Conservation (phyloP, 768 basidiomycete species). For the Daedalea quercina region DNA sequence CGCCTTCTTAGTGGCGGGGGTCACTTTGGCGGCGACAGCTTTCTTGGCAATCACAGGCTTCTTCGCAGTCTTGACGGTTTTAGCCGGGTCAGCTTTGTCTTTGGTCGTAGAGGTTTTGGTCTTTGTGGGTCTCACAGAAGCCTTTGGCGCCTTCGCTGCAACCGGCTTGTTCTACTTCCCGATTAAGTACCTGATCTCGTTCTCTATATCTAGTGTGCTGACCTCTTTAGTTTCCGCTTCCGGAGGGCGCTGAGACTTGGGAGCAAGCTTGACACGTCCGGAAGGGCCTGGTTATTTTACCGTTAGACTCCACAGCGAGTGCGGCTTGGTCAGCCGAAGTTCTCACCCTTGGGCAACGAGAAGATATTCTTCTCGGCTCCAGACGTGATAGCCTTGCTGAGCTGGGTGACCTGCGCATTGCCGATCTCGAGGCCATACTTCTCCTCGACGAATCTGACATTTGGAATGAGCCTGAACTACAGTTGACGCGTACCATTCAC, state of each 20-base stretch:
- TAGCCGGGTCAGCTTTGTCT: constrained; percentile 7
- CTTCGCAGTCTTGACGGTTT: constrained; percentile 16
- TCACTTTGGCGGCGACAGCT: constrained; percentile 8
- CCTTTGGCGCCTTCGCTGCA: constrained; percentile 26
- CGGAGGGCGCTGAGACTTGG: constrained; percentile 47
- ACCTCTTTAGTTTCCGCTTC: constrained; percentile 46
- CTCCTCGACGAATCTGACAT: constrained; percentile 69
- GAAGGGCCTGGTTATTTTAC: constrained; percentile 28
- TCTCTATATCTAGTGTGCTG: constrained; percentile 14
- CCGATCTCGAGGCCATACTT: constrained; percentile 79
- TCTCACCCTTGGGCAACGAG: constrained; percentile 78
- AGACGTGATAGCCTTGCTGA: constrained; percentile 73
- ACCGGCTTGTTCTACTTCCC: constrained; percentile 30
- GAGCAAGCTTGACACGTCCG: constrained; percentile 62
- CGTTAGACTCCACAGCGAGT: neutral
- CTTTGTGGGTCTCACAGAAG: constrained; percentile 11
- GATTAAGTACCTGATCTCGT: neutral
- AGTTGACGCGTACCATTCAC: constrained; percentile 19
- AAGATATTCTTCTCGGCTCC: constrained; percentile 83
- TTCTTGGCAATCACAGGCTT: constrained; percentile 21
- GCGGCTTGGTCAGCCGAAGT: neutral
- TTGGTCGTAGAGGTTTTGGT: constrained; percentile 22
- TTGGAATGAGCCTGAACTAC: constrained; percentile 4
- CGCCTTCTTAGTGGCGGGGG: constrained; percentile 11
- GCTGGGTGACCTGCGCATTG: constrained; percentile 68